A percentile compares a stretch with the other conserved stretches of the same genome.
phyloP scores from a whole-genome alignment of 164 flowering plant species.

The Aristolochia californica region DNA sequence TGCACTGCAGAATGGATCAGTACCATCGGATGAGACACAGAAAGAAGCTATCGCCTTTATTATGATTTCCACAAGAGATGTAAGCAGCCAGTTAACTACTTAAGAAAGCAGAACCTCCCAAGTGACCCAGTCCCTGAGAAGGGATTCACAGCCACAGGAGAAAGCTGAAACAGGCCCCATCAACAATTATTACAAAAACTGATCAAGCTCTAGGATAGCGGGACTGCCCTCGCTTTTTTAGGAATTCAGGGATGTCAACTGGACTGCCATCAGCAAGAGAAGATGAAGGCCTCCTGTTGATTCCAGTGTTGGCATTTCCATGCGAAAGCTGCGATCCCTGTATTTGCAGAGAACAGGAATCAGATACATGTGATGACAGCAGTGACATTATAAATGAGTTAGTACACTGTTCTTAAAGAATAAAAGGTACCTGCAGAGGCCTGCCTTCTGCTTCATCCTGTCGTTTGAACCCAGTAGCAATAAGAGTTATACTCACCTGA shows the following conservation, averaged over 20 bases:
- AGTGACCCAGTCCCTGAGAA: too few relatives aligned
- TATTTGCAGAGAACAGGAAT: conserved; percentile 4
- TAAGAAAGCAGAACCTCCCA: too few relatives aligned
- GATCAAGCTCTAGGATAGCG: conserved; percentile 68
- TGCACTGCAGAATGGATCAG: too few relatives aligned
- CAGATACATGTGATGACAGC: too few relatives aligned
- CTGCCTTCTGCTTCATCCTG: conserved; percentile 78
- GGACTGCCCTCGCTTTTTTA: conserved; percentile 86
- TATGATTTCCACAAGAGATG: too few relatives aligned
- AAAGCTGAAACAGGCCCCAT: too few relatives aligned
- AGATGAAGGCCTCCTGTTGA: conserved; percentile 44
- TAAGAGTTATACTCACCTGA: conserved; percentile 75
- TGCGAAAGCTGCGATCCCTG: conserved; percentile 41
- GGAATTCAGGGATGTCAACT: conserved; percentile 90
- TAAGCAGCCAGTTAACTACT: too few relatives aligned
- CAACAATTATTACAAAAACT: conserved; percentile 4
- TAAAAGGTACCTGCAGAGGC: conserved; percentile 41
- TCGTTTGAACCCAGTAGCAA: conserved; percentile 93
- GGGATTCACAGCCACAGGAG: too few relatives aligned
- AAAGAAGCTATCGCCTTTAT: too few relatives aligned
- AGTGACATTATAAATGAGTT: neutral
- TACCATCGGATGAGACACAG: too few relatives aligned
- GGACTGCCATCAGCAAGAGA: conserved; percentile 42
- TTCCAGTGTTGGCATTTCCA: conserved; percentile 39
- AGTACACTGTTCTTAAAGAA: too few relatives aligned